These are phyloP conservation scores for Carpediemonas membranifera DNA, from an alignment of 78 protist genomes.

Conservation along the genomic window DNA sequence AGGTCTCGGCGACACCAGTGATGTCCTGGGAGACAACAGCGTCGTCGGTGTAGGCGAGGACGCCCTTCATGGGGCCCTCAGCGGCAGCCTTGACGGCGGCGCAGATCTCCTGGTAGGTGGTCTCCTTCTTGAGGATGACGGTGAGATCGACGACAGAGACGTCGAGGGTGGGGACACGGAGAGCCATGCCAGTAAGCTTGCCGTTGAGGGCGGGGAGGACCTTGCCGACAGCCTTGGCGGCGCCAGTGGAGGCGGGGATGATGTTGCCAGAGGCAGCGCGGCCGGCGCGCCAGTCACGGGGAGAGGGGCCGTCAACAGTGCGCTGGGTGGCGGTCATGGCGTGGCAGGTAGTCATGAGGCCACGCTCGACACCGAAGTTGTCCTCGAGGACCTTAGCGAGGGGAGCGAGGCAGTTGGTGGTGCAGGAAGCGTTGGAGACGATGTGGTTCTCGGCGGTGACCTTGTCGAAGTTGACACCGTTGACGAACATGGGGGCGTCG, in stretches of 20 bases:
- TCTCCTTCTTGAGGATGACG: conserved; percentile 64
- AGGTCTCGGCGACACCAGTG: conserved; percentile 14
- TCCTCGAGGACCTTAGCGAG: conserved; percentile 87
- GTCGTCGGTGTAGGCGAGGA: conserved; percentile 13
- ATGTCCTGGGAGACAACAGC: conserved; percentile 34
- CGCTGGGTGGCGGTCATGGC: conserved; percentile 95
- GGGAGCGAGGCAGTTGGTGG: no score
- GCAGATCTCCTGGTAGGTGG: conserved; percentile 78
- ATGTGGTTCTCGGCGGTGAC: conserved; percentile 99
- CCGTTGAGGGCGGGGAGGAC: conserved; percentile 80
- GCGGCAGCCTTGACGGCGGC: conserved; percentile 66
- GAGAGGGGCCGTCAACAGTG: conserved; percentile 88
- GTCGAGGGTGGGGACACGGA: conserved; percentile 96
- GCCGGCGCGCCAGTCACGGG: conserved; percentile 88
- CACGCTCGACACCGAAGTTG: conserved; percentile 83
- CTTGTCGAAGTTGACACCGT: conserved; percentile 98
- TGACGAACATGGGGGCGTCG: conserved; percentile 92
- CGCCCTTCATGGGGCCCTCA: conserved; percentile 16
- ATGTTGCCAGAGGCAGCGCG: conserved; percentile 85
- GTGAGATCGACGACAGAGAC: conserved; percentile 98
- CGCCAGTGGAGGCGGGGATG: conserved; percentile 97
- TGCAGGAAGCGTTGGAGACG: no score
- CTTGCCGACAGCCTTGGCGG: conserved; percentile 94
- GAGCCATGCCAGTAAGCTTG: conserved; percentile 98
- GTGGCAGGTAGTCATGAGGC: conserved; percentile 98